Conservation (phyloP, 441 rosid genomes). For the Aleurites moluccanus region DNA sequence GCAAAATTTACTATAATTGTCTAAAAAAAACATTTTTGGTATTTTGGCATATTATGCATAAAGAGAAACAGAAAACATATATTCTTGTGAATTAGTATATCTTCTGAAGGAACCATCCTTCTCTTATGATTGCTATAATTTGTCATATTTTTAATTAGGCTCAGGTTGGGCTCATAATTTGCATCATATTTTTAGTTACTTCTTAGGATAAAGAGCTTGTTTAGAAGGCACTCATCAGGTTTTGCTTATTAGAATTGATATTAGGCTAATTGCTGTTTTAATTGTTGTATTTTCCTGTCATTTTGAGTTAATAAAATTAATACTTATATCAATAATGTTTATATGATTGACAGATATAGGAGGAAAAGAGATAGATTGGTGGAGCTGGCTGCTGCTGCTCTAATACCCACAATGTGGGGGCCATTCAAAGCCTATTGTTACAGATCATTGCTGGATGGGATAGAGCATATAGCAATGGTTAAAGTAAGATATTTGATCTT, state of each 20-base stretch:
- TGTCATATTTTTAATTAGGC: neutral
- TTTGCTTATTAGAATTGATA: neutral
- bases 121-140: neutral
- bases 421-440: slow-evolving; percentile 85
- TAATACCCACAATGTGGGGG: slow-evolving; percentile 90
- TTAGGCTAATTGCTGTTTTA: neutral
- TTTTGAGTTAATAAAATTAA: slow-evolving; percentile 1
- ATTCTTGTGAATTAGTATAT: neutral
- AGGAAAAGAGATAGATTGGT: slow-evolving; percentile 79
- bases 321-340: slow-evolving; percentile 14
- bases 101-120: neutral
- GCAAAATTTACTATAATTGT: neutral
- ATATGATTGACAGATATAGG: slow-evolving; percentile 52
- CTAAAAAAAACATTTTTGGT: neutral
- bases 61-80: neutral
- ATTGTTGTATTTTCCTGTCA: neutral
- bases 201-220: neutral
- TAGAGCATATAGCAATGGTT: slow-evolving; percentile 97
- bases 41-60: neutral
- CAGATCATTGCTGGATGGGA: slow-evolving; percentile 70
- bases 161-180: neutral
- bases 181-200: neutral
- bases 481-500: slow-evolving; percentile 49
- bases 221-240: neutral
- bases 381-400: slow-evolving; percentile 69